Evolutionary conservation across 2,329 filamentous ascomycete genomes (phyloP).

Genomic region (Tolypocladium inflatum): DNA sequence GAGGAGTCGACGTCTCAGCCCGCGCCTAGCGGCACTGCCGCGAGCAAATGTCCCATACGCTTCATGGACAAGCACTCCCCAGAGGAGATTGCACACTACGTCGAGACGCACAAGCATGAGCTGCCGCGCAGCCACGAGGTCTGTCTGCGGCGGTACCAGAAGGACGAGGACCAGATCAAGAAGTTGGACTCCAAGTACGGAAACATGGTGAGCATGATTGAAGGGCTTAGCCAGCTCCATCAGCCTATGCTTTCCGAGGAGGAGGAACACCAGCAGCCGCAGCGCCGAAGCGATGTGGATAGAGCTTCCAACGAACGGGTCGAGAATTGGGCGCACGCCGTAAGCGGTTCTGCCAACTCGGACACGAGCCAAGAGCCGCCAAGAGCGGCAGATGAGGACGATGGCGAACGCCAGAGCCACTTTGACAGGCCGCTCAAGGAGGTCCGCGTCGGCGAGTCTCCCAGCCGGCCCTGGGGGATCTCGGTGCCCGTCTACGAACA

Average conservation of each 20-base stretch:
- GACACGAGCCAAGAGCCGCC: slow-evolving; percentile 27
- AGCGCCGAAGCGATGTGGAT: slow-evolving; percentile 33
- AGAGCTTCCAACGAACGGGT: slow-evolving; percentile 60
- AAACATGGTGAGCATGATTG: slow-evolving; percentile 87
- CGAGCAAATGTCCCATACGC: slow-evolving; percentile 77
- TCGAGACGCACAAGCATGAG: slow-evolving; percentile 92
- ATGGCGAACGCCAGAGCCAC: slow-evolving; percentile 56
- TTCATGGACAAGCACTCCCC: slow-evolving; percentile 88
- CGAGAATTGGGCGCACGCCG: slow-evolving; percentile 75
- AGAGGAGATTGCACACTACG: slow-evolving; percentile 86
- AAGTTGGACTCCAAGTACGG: slow-evolving; percentile 93
- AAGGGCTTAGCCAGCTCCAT: slow-evolving; percentile 78
- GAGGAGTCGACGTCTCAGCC: slow-evolving; percentile 48
- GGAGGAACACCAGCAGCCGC: slow-evolving; percentile 29
- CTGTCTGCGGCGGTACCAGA: slow-evolving; percentile 82
- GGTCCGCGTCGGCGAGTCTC: slow-evolving; percentile 86
- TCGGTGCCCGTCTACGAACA: slow-evolving; percentile 56
- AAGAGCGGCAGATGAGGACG: slow-evolving; percentile 28
- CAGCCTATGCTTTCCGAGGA: slow-evolving; percentile 68
- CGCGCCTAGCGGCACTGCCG: slow-evolving; percentile 38
- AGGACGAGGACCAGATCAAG: slow-evolving; percentile 73
- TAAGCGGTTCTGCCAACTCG: slow-evolving; percentile 44
- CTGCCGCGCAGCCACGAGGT: slow-evolving; percentile 89
- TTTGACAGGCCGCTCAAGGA: slow-evolving; percentile 84
- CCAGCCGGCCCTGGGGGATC: slow-evolving; percentile 89